phyloP scores from a whole-genome alignment of 495 filamentous ascomycete genomes.

The Entonaema liquescens region DNA sequence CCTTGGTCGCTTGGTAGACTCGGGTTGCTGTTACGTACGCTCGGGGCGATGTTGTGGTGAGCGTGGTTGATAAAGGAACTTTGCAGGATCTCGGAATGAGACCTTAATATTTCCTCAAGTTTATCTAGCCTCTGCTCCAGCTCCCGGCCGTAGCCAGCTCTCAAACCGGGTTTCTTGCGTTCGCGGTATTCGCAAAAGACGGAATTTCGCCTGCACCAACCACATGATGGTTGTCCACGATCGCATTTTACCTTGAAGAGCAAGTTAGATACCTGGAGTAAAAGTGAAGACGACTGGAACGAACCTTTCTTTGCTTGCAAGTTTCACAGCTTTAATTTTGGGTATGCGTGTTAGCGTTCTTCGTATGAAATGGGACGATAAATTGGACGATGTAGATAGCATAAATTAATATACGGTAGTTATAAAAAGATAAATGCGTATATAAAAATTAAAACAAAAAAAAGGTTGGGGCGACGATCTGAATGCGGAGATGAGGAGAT shows the following conservation, averaged over 20 bases:
- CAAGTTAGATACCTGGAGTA: background rate
- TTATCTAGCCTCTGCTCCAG: conserved; percentile 79
- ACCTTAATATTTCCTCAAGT: conserved; percentile 59
- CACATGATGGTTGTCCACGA: conserved; percentile 82
- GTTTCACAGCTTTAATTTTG: conserved; percentile 69
- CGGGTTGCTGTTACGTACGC: conserved; percentile 53
- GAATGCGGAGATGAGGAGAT: background rate
- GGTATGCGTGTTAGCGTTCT: conserved; percentile 32
- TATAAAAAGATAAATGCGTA: no score
- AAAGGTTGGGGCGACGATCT: background rate
- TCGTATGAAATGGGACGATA: background rate
- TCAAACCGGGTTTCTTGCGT: conserved; percentile 82
- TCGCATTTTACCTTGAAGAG: conserved; percentile 77
- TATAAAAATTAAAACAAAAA: no score
- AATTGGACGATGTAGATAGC: conserved; percentile 4
- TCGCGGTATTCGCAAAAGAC: conserved; percentile 84
- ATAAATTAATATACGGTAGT: background rate
- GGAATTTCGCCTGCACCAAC: conserved; percentile 85
- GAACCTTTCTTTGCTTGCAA: conserved; percentile 83
- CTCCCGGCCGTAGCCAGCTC: conserved; percentile 88
- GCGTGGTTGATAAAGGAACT: conserved; percentile 45
- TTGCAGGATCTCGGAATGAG: conserved; percentile 59
- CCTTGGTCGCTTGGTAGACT: conserved; percentile 58
- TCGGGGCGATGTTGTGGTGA: conserved; percentile 59
- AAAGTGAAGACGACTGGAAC: conserved; percentile 21